phyloP scores from a whole-genome alignment of 768 basidiomycete genomes.

The Heimioporus sp. region DNA sequence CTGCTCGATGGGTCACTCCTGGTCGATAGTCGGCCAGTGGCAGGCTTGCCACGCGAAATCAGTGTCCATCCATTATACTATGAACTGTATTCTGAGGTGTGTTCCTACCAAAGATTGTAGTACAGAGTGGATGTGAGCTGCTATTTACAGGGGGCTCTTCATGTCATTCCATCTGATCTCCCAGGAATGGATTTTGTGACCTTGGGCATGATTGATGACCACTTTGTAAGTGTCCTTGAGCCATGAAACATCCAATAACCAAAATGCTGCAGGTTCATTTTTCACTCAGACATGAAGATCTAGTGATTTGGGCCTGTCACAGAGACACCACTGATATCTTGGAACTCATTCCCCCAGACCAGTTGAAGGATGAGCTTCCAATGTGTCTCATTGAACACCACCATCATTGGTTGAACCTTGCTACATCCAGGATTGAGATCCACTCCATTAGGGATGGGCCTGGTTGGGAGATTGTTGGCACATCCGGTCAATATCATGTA shows the following conservation, averaged over 20 bases:
- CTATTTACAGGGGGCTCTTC: background rate
- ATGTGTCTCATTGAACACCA: slow-evolving; percentile 7
- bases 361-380: slow-evolving; percentile 18
- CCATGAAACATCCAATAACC: background rate
- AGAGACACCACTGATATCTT: slow-evolving; percentile 1
- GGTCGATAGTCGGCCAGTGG: too few species aligned
- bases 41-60: too few species aligned
- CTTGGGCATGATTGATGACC: background rate
- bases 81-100: too few species aligned
- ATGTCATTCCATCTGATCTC: slow-evolving; percentile 6
- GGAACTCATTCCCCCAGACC: slow-evolving; percentile 13
- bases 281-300: background rate
- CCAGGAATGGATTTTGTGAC: slow-evolving; percentile 15
- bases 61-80: too few species aligned
- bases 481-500: background rate
- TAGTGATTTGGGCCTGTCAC: slow-evolving; percentile 11
- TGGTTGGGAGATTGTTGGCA: slow-evolving; percentile 9
- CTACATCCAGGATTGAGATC: background rate
- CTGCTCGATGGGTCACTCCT: background rate
- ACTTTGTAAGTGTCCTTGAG: slow-evolving; percentile 5
- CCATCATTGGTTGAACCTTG: slow-evolving; percentile 22
- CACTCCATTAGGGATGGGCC: background rate
- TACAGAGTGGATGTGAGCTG: background rate
- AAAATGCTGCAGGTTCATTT: slow-evolving; percentile 12
- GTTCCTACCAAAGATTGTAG: too few species aligned